Percentiles rank a stretch among this genome's conserved stretches.
phyloP scores from a whole-genome alignment of 1,284 basidiomycete species.

The Amylostereum areolatum region DNA sequence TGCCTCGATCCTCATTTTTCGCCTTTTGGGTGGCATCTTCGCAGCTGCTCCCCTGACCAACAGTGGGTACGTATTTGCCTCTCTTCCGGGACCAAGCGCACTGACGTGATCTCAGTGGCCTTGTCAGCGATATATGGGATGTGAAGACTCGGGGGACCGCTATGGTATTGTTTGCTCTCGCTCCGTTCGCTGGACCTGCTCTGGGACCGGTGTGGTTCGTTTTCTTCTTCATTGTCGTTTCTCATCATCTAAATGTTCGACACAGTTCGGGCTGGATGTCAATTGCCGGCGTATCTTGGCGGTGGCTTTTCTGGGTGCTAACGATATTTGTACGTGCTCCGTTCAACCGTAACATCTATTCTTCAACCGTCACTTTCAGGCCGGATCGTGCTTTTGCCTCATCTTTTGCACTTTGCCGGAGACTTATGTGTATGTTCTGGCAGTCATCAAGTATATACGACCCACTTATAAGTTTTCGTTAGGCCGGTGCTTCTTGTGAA shows the following conservation, averaged over 20 bases:
- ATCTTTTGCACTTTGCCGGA: constrained; percentile 72
- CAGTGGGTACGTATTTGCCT: constrained; percentile 20
- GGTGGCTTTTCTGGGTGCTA: constrained; percentile 76
- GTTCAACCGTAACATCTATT: neutral
- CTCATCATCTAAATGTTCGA: neutral
- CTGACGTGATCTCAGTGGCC: constrained; percentile 15
- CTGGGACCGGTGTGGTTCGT: constrained; percentile 17
- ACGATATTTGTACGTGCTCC: constrained; percentile 55
- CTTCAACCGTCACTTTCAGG: constrained; percentile 9
- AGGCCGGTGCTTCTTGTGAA: constrained; percentile 52
- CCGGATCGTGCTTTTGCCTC: constrained; percentile 37
- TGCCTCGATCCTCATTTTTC: constrained; percentile 53
- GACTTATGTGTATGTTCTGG: constrained; percentile 46
- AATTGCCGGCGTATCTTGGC: constrained; percentile 48
- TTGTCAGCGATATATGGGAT: constrained; percentile 31
- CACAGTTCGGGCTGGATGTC: constrained; percentile 37
- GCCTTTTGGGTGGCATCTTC: constrained; percentile 60
- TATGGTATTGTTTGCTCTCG: constrained; percentile 31
- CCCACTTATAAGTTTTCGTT: neutral
- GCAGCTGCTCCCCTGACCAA: constrained; percentile 35
- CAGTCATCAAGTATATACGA: neutral
- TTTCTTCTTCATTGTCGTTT: neutral
- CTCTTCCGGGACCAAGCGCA: neutral
- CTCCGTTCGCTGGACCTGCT: constrained; percentile 74
- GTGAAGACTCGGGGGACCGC: constrained; percentile 28